Conservation (phyloP, 2,329 filamentous ascomycete species). For the Colletotrichum orbiculare region DNA sequence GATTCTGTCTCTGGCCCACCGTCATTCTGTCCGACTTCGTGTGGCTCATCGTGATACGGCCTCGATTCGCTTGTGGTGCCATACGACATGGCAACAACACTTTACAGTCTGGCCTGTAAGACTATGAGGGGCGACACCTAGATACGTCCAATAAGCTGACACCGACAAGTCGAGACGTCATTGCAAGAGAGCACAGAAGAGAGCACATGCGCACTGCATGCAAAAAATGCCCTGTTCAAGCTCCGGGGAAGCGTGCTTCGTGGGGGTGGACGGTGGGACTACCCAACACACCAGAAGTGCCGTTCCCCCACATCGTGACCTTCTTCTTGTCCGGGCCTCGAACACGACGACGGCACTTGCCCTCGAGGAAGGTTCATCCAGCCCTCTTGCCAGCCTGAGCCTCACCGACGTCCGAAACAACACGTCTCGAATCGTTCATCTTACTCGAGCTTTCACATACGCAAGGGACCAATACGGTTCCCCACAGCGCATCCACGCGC, state of each 20-base stretch:
- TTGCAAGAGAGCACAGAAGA: conserved; percentile 38
- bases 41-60: conserved; percentile 4
- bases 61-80: conserved; percentile 1
- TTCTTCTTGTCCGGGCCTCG: conserved; percentile 21
- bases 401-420: neutral
- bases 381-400: neutral
- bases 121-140: no score
- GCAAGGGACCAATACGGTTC: no score
- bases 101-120: no score
- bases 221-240: conserved; percentile 36
- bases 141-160: conserved; percentile 9
- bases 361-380: neutral
- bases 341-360: conserved; percentile 10
- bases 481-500: no score
- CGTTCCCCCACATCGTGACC: conserved; percentile 36
- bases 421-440: neutral
- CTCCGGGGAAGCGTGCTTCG: conserved; percentile 36
- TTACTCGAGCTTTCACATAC: no score
- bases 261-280: conserved; percentile 35
- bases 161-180: conserved; percentile 44
- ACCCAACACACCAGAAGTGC: conserved; percentile 28
- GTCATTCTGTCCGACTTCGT: conserved; percentile 10
- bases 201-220: conserved; percentile 37
- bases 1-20: conserved; percentile 6
- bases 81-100: neutral